Conservation (phyloP, 2,329 filamentous ascomycete genomes). For the Penicillium sp. region DNA sequence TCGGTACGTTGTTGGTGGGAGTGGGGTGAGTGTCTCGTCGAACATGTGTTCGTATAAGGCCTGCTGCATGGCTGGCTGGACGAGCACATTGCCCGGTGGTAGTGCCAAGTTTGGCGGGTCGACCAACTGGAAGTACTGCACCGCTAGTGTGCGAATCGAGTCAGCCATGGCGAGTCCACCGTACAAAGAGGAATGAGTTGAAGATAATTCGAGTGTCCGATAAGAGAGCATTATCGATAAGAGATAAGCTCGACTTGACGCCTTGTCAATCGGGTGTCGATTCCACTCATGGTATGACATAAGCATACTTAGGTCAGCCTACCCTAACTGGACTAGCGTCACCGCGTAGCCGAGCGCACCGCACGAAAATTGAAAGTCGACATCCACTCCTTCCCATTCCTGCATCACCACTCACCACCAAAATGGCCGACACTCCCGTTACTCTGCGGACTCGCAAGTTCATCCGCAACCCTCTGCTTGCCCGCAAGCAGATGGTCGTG, state of each 20-base stretch:
- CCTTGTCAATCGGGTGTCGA: not conserved
- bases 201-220: not conserved
- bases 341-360: slow-evolving; percentile 43
- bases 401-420: slow-evolving; percentile 42
- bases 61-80: slow-evolving; percentile 62
- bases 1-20: slow-evolving; percentile 68
- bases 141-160: slow-evolving; percentile 42
- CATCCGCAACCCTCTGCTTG: slow-evolving; percentile 99
- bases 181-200: not conserved
- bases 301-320: slow-evolving; percentile 12
- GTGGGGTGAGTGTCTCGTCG: slow-evolving; percentile 53
- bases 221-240: slow-evolving; percentile 7
- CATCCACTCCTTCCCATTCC: slow-evolving; percentile 22
- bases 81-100: slow-evolving; percentile 60
- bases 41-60: slow-evolving; percentile 68
- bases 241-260: not conserved
- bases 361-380: slow-evolving; percentile 42
- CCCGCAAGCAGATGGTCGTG: slow-evolving; percentile 99
- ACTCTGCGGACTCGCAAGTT: slow-evolving; percentile 99
- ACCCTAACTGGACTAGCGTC: slow-evolving; percentile 29
- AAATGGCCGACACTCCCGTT: slow-evolving; percentile 80
- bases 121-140: slow-evolving; percentile 79
- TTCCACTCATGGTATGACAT: not conserved
- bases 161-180: slow-evolving; percentile 10
- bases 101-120: slow-evolving; percentile 61